Conservation (phyloP, 352 stramenopile species). For the Lagenidium giganteum region DNA sequence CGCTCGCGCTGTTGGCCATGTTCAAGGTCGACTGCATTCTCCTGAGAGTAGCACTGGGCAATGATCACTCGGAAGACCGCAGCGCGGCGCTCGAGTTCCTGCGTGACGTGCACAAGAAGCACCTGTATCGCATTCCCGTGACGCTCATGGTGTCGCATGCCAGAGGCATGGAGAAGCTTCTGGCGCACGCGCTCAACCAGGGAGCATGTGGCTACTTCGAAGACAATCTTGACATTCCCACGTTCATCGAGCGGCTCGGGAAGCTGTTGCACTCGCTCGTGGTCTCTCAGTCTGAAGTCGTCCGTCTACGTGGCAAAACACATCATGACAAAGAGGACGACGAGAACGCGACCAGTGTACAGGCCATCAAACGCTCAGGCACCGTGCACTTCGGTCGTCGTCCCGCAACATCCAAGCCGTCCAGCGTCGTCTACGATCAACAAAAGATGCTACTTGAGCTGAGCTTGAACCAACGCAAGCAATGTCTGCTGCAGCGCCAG, state of each 20-base stretch:
- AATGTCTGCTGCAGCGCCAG: constrained; percentile 36
- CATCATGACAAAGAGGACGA: constrained; percentile 6
- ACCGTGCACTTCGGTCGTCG: constrained; percentile 7
- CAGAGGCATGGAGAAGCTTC: constrained; percentile 21
- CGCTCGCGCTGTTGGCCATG: constrained; percentile 34
- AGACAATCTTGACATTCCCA: constrained; percentile 18
- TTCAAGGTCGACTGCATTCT: constrained; percentile 49
- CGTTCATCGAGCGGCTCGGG: constrained; percentile 26
- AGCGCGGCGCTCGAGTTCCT: constrained; percentile 39
- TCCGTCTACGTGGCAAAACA: constrained; percentile 19
- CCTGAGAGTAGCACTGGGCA: constrained; percentile 27
- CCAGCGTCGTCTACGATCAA: constrained; percentile 39
- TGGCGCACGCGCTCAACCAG: constrained; percentile 38
- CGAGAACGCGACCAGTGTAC: constrained; percentile 13
- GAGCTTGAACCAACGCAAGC: constrained; percentile 43
- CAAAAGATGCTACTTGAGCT: constrained; percentile 42
- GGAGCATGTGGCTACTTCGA: constrained; percentile 50
- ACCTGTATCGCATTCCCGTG: constrained; percentile 31
- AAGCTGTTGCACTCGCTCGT: constrained; percentile 39
- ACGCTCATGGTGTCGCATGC: constrained; percentile 22
- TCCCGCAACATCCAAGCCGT: constrained; percentile 26
- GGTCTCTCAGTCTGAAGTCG: constrained; percentile 33
- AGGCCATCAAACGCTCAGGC: constrained; percentile 19
- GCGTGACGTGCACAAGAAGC: constrained; percentile 42
- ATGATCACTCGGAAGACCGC: constrained; percentile 33